Percentiles rank a stretch among this genome's conserved stretches.
These are phyloP conservation scores for Lachnellula hyalina DNA, from an alignment of 2,329 filamentous ascomycete species.

Conservation along the genomic window DNA sequence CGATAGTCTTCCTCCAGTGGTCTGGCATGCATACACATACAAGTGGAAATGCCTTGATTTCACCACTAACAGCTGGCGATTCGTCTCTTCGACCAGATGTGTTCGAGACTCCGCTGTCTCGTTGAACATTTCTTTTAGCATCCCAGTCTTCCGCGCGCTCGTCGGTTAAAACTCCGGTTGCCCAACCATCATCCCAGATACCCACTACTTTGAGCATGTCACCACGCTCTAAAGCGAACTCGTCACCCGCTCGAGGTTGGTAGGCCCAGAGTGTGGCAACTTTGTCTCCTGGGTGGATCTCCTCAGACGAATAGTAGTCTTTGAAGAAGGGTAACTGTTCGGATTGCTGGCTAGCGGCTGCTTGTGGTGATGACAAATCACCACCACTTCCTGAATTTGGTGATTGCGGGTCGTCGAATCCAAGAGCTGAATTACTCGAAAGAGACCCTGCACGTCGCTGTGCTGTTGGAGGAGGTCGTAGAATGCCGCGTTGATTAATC, in stretches of 20 bases:
- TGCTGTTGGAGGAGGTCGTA: slow-evolving; percentile 53
- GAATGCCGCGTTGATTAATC: slow-evolving; percentile 49
- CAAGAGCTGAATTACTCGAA: slow-evolving; percentile 75
- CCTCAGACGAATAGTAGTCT: slow-evolving; percentile 96
- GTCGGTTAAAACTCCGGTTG: slow-evolving; percentile 79
- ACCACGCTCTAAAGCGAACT: slow-evolving; percentile 87
- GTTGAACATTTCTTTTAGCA: slow-evolving; percentile 65
- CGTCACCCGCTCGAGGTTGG: slow-evolving; percentile 85
- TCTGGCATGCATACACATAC: slow-evolving; percentile 94
- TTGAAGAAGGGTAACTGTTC: slow-evolving; percentile 97
- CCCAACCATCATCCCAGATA: slow-evolving; percentile 99
- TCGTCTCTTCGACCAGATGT: slow-evolving; percentile 58
- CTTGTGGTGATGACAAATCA: slow-evolving; percentile 76
- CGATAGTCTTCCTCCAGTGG: slow-evolving; percentile 95
- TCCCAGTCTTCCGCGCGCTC: slow-evolving; percentile 90
- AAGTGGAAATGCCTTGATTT: slow-evolving; percentile 96
- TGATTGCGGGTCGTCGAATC: slow-evolving; percentile 63
- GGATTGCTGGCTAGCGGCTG: slow-evolving; percentile 76
- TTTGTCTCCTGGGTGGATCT: slow-evolving; percentile 85
- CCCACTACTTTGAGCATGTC: slow-evolving; percentile 98
- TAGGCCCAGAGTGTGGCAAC: slow-evolving; percentile 96
- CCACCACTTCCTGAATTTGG: slow-evolving; percentile 62
- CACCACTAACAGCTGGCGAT: slow-evolving; percentile 66
- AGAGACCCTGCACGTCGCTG: slow-evolving; percentile 78
- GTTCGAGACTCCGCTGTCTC: slow-evolving; percentile 91